Evolutionary conservation across 768 basidiomycete species (phyloP).

Genomic region (Favolaschia claudopus): DNA sequence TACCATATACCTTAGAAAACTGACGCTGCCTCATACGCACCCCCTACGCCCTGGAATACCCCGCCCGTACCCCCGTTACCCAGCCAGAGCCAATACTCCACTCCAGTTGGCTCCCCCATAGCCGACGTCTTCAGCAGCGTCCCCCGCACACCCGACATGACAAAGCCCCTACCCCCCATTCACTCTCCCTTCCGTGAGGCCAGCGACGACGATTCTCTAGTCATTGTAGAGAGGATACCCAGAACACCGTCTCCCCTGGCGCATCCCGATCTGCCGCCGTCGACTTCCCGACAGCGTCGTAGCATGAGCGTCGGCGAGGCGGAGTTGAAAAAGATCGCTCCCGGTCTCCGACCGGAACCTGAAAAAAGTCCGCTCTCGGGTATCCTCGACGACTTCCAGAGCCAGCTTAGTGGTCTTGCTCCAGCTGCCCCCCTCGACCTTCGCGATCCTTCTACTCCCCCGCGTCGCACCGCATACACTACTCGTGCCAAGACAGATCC

Average conservation of each 20-base stretch:
- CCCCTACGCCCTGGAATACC: conserved; percentile 22
- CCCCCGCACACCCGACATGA: conserved; percentile 44
- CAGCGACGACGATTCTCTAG: conserved; percentile 62
- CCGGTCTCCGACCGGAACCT: conserved; percentile 38
- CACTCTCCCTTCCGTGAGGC: conserved; percentile 40
- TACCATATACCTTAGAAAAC: conserved; percentile 68
- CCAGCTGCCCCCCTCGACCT: conserved; percentile 67
- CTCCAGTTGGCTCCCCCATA: conserved; percentile 51
- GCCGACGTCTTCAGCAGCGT: conserved; percentile 56
- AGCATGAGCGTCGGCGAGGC: conserved; percentile 79
- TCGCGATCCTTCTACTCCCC: conserved; percentile 68
- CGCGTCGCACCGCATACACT: conserved; percentile 47
- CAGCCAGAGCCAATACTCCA: conserved; percentile 44
- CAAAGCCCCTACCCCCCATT: conserved; percentile 76
- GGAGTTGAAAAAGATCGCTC: conserved; percentile 57
- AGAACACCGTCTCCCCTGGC: conserved; percentile 43
- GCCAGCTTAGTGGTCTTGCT: conserved; percentile 73
- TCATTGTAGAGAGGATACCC: conserved; percentile 60
- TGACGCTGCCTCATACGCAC: conserved; percentile 38
- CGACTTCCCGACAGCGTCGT: conserved; percentile 62
- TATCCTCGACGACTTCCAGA: conserved; percentile 77
- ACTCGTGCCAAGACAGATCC: conserved; percentile 45
- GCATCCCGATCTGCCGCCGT: conserved; percentile 34
- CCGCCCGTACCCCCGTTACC: conserved; percentile 65
- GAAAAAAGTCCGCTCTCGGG: conserved; percentile 60